These are phyloP conservation scores for Crithidia bombi DNA, from an alignment of 208 protist species.

Conservation along the genomic window DNA sequence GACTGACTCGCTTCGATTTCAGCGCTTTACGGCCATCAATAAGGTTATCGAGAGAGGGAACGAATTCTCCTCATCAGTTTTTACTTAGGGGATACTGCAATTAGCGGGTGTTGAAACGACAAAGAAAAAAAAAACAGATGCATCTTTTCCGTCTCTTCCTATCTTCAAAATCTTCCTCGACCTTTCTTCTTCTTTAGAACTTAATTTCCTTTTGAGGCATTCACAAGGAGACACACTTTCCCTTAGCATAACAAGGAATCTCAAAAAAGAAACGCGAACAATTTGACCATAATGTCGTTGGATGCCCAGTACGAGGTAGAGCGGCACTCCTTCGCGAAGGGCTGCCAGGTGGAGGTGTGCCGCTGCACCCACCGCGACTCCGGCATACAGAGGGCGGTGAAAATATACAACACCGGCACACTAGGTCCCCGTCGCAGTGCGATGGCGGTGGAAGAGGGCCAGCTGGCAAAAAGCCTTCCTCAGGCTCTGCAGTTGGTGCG, in stretches of 20 bases:
- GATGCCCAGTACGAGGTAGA: conserved; percentile 64
- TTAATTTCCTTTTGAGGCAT: neutral
- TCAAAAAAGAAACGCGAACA: neutral
- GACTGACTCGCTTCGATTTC: no score
- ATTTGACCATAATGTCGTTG: conserved; percentile 44
- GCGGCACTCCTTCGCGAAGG: conserved; percentile 37
- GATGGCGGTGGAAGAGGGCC: conserved; percentile 55
- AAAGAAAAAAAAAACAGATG: neutral
- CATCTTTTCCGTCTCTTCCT: neutral
- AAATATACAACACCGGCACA: conserved; percentile 59
- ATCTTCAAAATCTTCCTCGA: neutral
- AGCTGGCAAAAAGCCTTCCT: conserved; percentile 49
- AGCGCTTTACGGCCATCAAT: no score
- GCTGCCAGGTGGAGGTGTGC: conserved; percentile 48
- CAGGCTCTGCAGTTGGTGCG: conserved; percentile 55
- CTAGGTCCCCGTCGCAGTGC: conserved; percentile 44
- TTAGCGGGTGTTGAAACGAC: no score
- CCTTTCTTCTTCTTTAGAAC: neutral
- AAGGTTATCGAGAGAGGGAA: no score
- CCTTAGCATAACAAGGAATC: neutral
- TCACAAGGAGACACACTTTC: neutral
- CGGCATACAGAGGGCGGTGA: conserved; percentile 54
- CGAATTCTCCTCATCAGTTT: neutral
- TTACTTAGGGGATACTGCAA: no score
- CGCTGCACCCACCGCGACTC: conserved; percentile 54